Percentiles rank a stretch among this genome's conserved stretches.
Conservation (phyloP, 1,139 yeast genomes). For the Scheffersomyces illinoinensis region DNA sequence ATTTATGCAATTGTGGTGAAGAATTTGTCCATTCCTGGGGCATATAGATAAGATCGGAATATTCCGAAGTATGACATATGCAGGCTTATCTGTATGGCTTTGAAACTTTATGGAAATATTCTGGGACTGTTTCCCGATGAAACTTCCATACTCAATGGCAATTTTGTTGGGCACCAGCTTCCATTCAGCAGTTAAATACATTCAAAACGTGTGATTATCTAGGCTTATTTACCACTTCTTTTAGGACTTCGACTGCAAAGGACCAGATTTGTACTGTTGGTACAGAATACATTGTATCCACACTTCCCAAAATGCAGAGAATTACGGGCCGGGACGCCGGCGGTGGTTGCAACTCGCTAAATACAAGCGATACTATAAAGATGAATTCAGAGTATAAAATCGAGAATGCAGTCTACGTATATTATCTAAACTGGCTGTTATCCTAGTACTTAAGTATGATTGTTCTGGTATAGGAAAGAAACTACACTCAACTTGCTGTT, state of each 20-base stretch:
- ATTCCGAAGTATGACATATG: background rate
- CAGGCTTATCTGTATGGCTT: background rate
- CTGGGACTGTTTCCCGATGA: background rate
- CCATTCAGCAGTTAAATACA: no score
- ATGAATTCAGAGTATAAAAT: background rate
- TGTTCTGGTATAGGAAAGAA: background rate
- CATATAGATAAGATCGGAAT: background rate
- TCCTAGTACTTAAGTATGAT: background rate
- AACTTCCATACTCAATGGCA: background rate
- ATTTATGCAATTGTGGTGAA: background rate
- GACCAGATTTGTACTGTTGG: background rate
- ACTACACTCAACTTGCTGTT: no score
- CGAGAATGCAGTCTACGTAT: background rate
- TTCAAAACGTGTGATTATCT: no score
- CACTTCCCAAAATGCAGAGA: constrained; percentile 22
- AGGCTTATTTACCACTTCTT: no score
- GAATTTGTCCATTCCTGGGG: background rate
- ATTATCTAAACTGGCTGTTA: background rate
- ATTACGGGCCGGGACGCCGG: background rate
- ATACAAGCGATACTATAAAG: background rate
- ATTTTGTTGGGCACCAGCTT: no score
- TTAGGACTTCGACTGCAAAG: no score
- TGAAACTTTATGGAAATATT: background rate
- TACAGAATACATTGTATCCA: constrained; percentile 43
- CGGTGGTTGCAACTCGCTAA: background rate